Evolutionary conservation across 2,329 filamentous ascomycete genomes (phyloP), one percentile per base, ranked within the genome.

Genomic region (Davidsoniella australis): DNA sequence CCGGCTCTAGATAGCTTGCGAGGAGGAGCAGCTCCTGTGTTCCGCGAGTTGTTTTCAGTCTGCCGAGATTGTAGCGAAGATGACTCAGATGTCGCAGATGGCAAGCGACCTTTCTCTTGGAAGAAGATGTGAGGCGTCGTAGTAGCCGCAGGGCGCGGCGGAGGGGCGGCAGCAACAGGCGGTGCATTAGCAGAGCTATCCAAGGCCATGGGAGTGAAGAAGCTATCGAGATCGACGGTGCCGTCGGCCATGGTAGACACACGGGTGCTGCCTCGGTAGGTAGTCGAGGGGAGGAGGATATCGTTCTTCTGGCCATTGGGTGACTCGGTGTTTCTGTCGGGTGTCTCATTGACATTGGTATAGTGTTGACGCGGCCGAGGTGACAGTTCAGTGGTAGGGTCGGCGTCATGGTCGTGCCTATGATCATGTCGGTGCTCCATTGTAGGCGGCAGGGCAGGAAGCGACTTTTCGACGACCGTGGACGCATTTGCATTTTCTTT

Each of bases 91-190:
- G 47, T 33, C 2, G 18, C 29, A 5, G 51, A 53, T 4, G 71
- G 64, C 53, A 77, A 72, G 41, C 83, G 75, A 2, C 77, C 76
- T 63, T 88, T 91, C 58, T 94, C 85, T 61, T 94, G 86, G 61
- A 87, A 93, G 18, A 86, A 83, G 57, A 94, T 94, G 59, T 94
- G 87, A n/a, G 87, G 85, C 14, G 85, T 87, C 62, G 49, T 68
- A 66, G 1, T 71, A 72, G 47, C 75, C 69, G 2, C 63, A 55
- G 14, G 64, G 59, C 59, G 69, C 72, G 33, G 65, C 54, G 5
- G 64, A 57, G 46, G 62, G 66, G 58, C 80, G 81, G 56, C 81
- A 81, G 55, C 83, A 79, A 54, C 69, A 73, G 20, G 76, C 70
- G 43, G 29, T 71, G 67, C 16, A 73, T 68, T 26, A 29, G 68